Percentiles rank a stretch among this genome's conserved stretches.
Conservation (phyloP, 345 rosid species). For the Citrus cavaleriei region DNA sequence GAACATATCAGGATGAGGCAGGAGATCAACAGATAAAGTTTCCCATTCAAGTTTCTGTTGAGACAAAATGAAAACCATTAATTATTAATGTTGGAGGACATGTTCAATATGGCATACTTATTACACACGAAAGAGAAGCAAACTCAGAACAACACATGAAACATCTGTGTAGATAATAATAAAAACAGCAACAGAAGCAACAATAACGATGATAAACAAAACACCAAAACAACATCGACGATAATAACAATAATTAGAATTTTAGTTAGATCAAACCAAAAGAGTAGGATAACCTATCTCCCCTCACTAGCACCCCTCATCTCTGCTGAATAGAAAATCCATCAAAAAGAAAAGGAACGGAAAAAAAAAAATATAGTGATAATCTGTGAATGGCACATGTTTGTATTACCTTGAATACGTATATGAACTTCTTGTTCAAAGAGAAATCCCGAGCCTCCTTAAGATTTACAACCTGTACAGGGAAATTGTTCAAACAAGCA, state of each 20-base stretch:
- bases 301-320: not conserved
- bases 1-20: conserved; percentile 99
- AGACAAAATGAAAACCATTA: conserved; percentile 31
- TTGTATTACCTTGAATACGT: conserved; percentile 79
- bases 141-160: not conserved
- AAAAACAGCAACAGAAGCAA: not conserved
- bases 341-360: not conserved
- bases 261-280: conserved; percentile 3
- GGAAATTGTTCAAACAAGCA: conserved; percentile 9
- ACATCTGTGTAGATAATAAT: not conserved
- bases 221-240: not conserved
- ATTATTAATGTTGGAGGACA: not conserved
- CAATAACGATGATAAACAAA: not conserved
- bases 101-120: not conserved
- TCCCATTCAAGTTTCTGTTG: conserved; percentile 98
- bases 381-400: not conserved
- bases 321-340: not conserved
- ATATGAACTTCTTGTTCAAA: conserved; percentile 66
- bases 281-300: not conserved
- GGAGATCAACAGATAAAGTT: conserved; percentile 91
- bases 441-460: conserved; percentile 97
- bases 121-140: not conserved
- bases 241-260: not conserved
- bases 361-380: not conserved
- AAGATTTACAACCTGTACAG: conserved; percentile 77